A percentile compares a stretch with the other conserved stretches of the same genome.
phyloP scores from a whole-genome alignment of 2,329 filamentous ascomycete species.

The Boeremia exigua region DNA sequence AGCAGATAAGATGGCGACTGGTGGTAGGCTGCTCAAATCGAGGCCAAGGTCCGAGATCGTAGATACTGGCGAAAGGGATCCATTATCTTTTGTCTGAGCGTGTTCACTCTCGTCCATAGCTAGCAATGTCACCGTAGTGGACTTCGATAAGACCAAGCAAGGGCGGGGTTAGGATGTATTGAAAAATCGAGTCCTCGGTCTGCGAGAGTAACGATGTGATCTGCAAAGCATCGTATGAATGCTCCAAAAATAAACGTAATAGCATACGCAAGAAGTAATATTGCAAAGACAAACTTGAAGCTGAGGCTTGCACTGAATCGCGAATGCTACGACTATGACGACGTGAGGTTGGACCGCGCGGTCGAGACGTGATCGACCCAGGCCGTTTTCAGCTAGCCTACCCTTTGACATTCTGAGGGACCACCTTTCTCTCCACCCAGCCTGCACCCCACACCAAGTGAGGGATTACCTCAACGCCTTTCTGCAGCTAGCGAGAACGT shows the following conservation, averaged over 20 bases:
- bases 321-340: constrained; percentile 21
- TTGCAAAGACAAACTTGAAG: neutral
- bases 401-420: constrained; percentile 8
- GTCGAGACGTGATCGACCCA: neutral
- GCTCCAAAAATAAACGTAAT: constrained; percentile 9
- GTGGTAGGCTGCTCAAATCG: constrained; percentile 59
- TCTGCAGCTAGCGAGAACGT: constrained; percentile 4
- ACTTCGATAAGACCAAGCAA: constrained; percentile 34
- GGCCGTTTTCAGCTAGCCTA: constrained; percentile 11
- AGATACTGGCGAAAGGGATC: constrained; percentile 25
- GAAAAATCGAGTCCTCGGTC: constrained; percentile 28
- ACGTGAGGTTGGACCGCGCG: constrained; percentile 16
- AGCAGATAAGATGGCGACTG: constrained; percentile 75
- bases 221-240: constrained; percentile 28
- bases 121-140: constrained; percentile 25
- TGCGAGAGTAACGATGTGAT: constrained; percentile 19
- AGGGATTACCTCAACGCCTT: constrained; percentile 9
- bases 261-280: neutral
- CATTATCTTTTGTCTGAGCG: constrained; percentile 26
- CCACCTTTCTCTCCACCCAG: neutral
- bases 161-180: constrained; percentile 36
- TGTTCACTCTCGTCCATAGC: constrained; percentile 29
- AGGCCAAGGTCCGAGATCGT: constrained; percentile 25
- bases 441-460: constrained; percentile 13
- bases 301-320: neutral